Base-by-base conservation (phyloP, 331 rosid species). In the Erythrophleum ivorense region DNA sequence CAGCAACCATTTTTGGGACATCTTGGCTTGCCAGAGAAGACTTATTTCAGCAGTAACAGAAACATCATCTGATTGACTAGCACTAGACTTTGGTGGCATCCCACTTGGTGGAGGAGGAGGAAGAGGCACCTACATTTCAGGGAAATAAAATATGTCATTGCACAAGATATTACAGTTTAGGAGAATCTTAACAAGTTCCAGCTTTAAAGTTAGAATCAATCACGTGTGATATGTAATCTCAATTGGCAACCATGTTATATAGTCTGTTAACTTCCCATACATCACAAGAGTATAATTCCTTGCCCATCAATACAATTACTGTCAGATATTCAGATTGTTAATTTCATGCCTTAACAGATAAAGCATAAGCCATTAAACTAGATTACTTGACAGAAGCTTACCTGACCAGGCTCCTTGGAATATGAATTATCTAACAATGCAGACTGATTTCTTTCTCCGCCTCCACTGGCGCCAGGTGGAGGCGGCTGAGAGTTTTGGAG, bases 81-180 rank as follows among this genome's bases (percentile, higher is more conserved):
- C 75, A 75, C 87, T 86, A 53, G 89, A 53, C 78, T 83, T 91
- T 8, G 87, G 92, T 68, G 91, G 97, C 87, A 91, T 77, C 67
- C 88, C 93, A 76, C 85, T 85, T 57, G 97, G 57, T 53, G 96
- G 55, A 24, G 93, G 98, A 60, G 98, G 97, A 85, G 98, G 96
- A 77, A 94, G 95, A 77, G 84, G 89, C 71, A 81, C 91, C 99
- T 94, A 83, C 86, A 86, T 80, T 72, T 24, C 78, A 36, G 65
- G 72, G 29, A 24, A 24, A 24, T 24, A 84, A 73, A 80, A 76
- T 52, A 84, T n/a, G 66, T 85, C 58, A 83, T 66, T 45, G 69
- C 75, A 18, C 34, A 71, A 49, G 43, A 82, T 43, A 54, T 31
- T 29, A 69, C 3, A 80, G 63, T 64, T 49, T 71, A 62, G 83